These are phyloP conservation scores for Stagonosporopsis vannaccii DNA, from an alignment of 2,329 filamentous ascomycete species.

Conservation along the genomic window DNA sequence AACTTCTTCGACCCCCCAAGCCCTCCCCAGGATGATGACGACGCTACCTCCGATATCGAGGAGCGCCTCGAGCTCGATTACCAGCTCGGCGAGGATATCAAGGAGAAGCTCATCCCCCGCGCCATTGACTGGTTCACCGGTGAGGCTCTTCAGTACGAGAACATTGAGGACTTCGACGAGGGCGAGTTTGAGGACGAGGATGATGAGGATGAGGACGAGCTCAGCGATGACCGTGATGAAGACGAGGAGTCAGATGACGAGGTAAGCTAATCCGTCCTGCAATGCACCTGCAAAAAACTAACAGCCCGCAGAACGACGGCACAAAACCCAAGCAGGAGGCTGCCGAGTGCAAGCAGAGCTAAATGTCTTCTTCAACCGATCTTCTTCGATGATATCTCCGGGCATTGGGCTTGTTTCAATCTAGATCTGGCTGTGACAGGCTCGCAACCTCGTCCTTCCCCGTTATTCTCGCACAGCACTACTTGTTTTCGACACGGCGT, in stretches of 20 bases:
- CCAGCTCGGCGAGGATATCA: slow-evolving; percentile 98
- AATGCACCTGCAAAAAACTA: slow-evolving; percentile 13
- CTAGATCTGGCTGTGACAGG: slow-evolving; percentile 33
- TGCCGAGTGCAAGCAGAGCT: slow-evolving; percentile 56
- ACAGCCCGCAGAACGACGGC: slow-evolving; percentile 46
- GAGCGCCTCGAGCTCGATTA: slow-evolving; percentile 98
- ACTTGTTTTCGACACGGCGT: slow-evolving; percentile 36
- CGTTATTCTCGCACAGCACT: slow-evolving; percentile 24
- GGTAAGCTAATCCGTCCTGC: slow-evolving; percentile 29
- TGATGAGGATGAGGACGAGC: slow-evolving; percentile 88
- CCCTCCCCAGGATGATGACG: slow-evolving; percentile 76
- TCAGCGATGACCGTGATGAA: slow-evolving; percentile 81
- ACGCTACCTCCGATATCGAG: slow-evolving; percentile 89
- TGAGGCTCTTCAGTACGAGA: slow-evolving; percentile 95
- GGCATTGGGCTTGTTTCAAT: slow-evolving; percentile 36
- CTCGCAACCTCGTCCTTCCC: slow-evolving; percentile 22
- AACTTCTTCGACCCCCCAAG: slow-evolving; percentile 98
- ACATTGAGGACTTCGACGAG: slow-evolving; percentile 83
- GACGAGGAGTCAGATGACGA: slow-evolving; percentile 62
- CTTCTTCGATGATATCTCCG: slow-evolving; percentile 28
- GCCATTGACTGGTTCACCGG: slow-evolving; percentile 99
- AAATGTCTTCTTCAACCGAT: slow-evolving; percentile 32
- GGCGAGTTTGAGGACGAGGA: slow-evolving; percentile 89
- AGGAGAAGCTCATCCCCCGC: slow-evolving; percentile 98
- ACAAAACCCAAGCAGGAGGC: slow-evolving; percentile 56